phyloP scores from a whole-genome alignment of 2,329 filamentous ascomycete genomes.

The Beauveria sp. region DNA sequence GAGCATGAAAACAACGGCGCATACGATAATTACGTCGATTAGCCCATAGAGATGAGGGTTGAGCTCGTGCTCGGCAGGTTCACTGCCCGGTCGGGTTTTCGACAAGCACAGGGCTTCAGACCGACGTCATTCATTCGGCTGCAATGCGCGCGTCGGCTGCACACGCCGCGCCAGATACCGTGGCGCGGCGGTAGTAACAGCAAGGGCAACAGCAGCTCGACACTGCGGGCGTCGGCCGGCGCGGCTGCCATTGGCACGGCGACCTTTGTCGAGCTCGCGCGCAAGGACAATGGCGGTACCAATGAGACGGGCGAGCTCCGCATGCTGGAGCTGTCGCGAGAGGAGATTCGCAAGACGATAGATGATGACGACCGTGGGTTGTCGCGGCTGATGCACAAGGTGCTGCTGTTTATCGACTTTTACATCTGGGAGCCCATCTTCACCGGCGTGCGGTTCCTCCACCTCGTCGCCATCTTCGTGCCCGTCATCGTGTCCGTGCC shows the following conservation, averaged over 20 bases:
- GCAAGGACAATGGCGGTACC: slow-evolving; percentile 41
- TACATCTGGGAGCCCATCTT: slow-evolving; percentile 80
- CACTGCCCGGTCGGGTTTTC: slow-evolving; percentile 32
- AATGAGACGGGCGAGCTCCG: slow-evolving; percentile 68
- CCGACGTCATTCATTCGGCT: slow-evolving; percentile 1
- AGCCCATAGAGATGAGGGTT: slow-evolving; percentile 37
- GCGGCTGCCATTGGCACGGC: slow-evolving; percentile 42
- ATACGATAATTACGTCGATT: not conserved
- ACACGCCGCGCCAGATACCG: slow-evolving; percentile 19
- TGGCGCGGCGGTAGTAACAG: slow-evolving; percentile 16
- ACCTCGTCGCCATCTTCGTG: slow-evolving; percentile 81
- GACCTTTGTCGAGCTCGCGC: slow-evolving; percentile 50
- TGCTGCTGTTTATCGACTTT: slow-evolving; percentile 61
- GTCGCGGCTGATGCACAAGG: slow-evolving; percentile 46
- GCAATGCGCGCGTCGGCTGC: slow-evolving; percentile 12
- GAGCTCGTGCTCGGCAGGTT: slow-evolving; percentile 35
- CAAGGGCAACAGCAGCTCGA: slow-evolving; percentile 16
- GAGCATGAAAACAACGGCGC: slow-evolving; percentile 4
- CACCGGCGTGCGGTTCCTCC: slow-evolving; percentile 80
- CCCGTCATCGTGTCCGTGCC: slow-evolving; percentile 80
- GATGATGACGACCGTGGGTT: slow-evolving; percentile 54
- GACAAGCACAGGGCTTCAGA: slow-evolving; percentile 18
- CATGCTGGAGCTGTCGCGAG: slow-evolving; percentile 76
- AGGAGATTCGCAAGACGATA: slow-evolving; percentile 67
- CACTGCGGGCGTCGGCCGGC: slow-evolving; percentile 33